phyloP scores from a whole-genome alignment of 2,329 filamentous ascomycete genomes.

The Cercospora sp. region DNA sequence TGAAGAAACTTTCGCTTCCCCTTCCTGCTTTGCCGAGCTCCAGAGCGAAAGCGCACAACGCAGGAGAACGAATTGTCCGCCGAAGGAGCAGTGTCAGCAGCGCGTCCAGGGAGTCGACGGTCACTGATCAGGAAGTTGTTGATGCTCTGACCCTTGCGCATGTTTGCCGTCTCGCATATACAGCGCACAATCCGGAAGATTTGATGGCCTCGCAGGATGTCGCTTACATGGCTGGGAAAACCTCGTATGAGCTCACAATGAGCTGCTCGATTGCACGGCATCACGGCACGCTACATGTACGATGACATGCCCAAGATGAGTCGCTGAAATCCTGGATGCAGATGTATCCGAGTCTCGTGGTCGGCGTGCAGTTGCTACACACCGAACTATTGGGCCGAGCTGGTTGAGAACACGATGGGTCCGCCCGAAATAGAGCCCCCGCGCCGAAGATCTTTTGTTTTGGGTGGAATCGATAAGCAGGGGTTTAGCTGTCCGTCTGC shows the following conservation, averaged over 20 bases:
- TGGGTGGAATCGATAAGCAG: not conserved
- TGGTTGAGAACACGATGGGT: not conserved
- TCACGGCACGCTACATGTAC: not conserved
- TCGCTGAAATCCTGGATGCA: not conserved
- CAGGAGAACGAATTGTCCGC: constrained; percentile 5
- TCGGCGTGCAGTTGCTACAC: not conserved
- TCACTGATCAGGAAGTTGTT: not conserved
- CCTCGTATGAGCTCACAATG: not conserved
- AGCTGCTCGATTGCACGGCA: not conserved
- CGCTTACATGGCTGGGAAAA: not conserved
- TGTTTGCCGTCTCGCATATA: not conserved
- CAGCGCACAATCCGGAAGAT: not conserved
- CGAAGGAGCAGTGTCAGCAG: not conserved
- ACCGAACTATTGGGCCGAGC: not conserved
- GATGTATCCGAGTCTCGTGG: not conserved
- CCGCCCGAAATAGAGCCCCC: constrained; percentile 2
- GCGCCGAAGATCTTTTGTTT: not conserved
- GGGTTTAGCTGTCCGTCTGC: not conserved
- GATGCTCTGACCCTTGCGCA: not conserved
- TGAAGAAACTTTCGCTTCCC: not conserved
- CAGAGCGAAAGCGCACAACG: constrained; percentile 1
- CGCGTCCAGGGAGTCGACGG: not conserved
- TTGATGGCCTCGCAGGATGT: not conserved
- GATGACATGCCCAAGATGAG: not conserved
- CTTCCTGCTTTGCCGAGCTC: constrained; percentile 4